Evolutionary conservation across 139 green algal genomes (phyloP), one percentile per base, ranked within the genome.

Genomic region (Raphidocelis subcapitata): DNA sequence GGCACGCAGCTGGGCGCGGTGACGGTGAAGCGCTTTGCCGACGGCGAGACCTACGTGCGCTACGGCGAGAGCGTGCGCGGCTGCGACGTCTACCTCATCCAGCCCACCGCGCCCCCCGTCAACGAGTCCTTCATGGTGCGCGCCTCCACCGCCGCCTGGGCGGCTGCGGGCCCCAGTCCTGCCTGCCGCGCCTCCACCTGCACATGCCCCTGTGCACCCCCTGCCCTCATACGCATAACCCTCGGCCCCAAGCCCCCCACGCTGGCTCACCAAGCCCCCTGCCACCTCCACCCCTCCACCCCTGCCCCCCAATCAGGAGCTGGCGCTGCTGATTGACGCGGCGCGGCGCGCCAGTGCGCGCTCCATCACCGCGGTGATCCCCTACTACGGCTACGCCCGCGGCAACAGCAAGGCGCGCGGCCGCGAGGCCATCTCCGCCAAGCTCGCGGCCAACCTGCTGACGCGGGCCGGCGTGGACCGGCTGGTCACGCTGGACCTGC

Each of bases 101-200:
- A 99, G 87, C 94, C 95, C 64, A 98, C 93, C 54, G 94, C 88
- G 76, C 96, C 96, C 0, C 95, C 96, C 21, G 92, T 97, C 21
- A 92, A 99, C 76, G 96, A 99, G 79, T 85, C 94, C 82, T 85
- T 99, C 31, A 99, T 99, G 96, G 95, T 98, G 89, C 85, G n/a
- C n/a, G n/a, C n/a, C n/a, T n/a, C n/a, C n/a, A n/a, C n/a, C n/a
- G n/a, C n/a, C n/a, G n/a, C n/a, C n/a, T n/a, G n/a, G n/a, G n/a
- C n/a, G n/a, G n/a, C n/a, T n/a, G n/a, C n/a, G n/a, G n/a, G n/a
- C n/a, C n/a, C n/a, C n/a, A n/a, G n/a, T n/a, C n/a, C n/a, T n/a
- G n/a, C n/a, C n/a, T n/a, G n/a, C n/a, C n/a, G n/a, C n/a, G n/a
- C n/a, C n/a, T n/a, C n/a, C n/a, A n/a, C n/a, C n/a, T n/a, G n/a